Conservation (phyloP, 1,139 yeast species). For the Geotrichum bryndzae region DNA sequence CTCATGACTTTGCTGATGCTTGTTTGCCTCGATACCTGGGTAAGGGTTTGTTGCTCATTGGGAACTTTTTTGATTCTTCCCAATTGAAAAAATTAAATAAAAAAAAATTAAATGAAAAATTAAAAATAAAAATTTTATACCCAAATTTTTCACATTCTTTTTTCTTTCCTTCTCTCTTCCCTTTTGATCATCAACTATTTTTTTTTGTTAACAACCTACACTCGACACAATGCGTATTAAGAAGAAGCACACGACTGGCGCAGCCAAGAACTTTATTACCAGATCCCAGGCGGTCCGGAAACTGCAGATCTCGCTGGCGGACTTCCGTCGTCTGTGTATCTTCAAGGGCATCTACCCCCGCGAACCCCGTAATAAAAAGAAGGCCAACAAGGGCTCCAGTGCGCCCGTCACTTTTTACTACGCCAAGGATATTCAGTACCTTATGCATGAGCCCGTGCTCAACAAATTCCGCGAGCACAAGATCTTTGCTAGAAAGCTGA, state of each 20-base stretch:
- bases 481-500: conserved; percentile 84
- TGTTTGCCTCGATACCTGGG: neutral
- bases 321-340: conserved; percentile 93
- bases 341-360: conserved; percentile 89
- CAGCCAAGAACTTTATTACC: conserved; percentile 87
- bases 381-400: conserved; percentile 95
- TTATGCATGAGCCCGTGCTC: conserved; percentile 91
- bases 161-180: neutral
- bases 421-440: conserved; percentile 86
- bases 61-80: neutral
- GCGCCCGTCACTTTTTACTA: conserved; percentile 95
- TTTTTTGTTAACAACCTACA: neutral
- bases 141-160: neutral
- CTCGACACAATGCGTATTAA: conserved; percentile 46
- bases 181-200: neutral
- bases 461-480: conserved; percentile 92
- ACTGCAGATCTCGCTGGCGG: conserved; percentile 92
- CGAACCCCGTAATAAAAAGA: conserved; percentile 92
- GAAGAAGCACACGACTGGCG: conserved; percentile 82
- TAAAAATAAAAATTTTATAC: neutral
- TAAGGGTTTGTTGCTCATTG: neutral
- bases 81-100: neutral
- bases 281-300: conserved; percentile 93
- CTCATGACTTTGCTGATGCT: neutral
- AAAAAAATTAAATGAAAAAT: too few species aligned